Conservation (phyloP, 148 eudicot genomes). For the Chenopodium berlandieri region DNA sequence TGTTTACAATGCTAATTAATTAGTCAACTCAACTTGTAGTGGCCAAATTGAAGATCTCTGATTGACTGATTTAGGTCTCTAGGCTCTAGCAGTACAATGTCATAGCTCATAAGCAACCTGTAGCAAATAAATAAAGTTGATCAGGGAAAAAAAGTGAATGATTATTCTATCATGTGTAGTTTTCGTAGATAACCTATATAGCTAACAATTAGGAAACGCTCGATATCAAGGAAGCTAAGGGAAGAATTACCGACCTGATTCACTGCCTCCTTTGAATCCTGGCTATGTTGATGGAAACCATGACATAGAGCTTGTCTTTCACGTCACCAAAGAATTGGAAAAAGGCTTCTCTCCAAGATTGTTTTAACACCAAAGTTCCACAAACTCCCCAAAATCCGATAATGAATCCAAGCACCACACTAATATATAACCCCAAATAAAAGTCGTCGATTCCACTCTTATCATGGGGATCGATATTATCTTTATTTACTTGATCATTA, state of each 20-base stretch:
- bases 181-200: too few relatives aligned
- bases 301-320: background rate
- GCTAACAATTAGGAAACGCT: too few relatives aligned
- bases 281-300: too few relatives aligned
- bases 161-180: too few relatives aligned
- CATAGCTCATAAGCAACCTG: too few relatives aligned
- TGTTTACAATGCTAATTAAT: too few relatives aligned
- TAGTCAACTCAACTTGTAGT: too few relatives aligned
- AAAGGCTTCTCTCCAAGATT: background rate
- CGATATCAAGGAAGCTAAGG: background rate
- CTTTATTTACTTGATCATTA: background rate
- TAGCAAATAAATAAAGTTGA: too few relatives aligned
- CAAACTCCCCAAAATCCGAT: constrained; percentile 5
- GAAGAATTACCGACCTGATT: background rate
- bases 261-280: background rate
- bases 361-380: background rate
- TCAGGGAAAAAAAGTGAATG: too few relatives aligned
- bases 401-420: constrained; percentile 7
- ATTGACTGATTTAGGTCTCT: too few relatives aligned
- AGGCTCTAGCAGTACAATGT: too few relatives aligned
- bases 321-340: background rate
- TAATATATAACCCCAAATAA: background rate
- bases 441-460: background rate
- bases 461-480: background rate
- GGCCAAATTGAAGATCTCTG: too few relatives aligned